phyloP scores from a whole-genome alignment of 2,329 filamentous ascomycete species.

The Cordyceps tenuipes region DNA sequence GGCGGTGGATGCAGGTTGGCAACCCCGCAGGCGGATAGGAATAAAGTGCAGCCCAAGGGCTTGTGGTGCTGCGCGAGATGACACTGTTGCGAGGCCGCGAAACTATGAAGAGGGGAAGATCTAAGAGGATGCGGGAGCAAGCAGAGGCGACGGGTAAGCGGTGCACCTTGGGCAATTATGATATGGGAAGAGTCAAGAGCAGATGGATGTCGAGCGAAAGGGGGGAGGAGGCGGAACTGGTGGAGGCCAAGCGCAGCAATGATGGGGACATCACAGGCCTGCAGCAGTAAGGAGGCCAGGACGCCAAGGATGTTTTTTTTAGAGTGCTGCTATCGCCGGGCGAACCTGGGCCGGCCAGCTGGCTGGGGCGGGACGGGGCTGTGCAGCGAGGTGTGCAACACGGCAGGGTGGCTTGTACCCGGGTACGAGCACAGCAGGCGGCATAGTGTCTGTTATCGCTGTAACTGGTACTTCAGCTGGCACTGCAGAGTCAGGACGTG shows the following conservation, averaged over 20 bases:
- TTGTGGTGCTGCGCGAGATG: background rate
- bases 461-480: background rate
- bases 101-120: background rate
- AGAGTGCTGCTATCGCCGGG: background rate
- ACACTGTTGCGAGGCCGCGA: background rate
- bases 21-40: constrained; percentile 13
- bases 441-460: background rate
- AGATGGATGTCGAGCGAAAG: constrained; percentile 1
- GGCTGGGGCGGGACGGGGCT: background rate
- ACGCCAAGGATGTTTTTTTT: background rate
- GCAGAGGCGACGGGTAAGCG: background rate
- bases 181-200: background rate
- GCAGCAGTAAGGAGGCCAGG: background rate
- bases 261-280: background rate
- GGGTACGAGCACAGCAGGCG: background rate
- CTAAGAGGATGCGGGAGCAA: background rate
- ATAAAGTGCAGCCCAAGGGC: constrained; percentile 4
- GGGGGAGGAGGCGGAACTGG: constrained; percentile 1
- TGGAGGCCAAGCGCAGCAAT: constrained; percentile 8
- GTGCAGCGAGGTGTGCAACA: background rate
- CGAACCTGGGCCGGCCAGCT: background rate
- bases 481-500: background rate
- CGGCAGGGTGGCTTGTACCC: background rate
- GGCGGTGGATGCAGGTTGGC: constrained; percentile 7
- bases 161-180: background rate